Evolutionary conservation across 2,329 filamentous ascomycete species (phyloP).

Genomic region (Didymella glomerata): DNA sequence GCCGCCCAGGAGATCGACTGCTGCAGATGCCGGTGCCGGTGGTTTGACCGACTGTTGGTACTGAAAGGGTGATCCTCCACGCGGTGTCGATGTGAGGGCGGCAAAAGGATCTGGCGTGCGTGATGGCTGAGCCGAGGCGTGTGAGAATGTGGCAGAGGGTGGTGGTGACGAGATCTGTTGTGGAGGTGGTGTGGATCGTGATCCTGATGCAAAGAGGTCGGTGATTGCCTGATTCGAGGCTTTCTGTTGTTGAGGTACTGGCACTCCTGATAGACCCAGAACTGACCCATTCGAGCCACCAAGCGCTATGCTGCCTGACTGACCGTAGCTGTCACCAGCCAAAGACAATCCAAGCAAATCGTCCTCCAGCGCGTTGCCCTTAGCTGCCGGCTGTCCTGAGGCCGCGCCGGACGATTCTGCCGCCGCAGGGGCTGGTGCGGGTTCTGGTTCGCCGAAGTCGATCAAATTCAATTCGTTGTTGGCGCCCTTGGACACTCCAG

Average conservation of each 20-base stretch:
- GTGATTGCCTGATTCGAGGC: constrained; percentile 61
- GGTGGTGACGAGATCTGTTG: constrained; percentile 58
- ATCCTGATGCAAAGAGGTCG: constrained; percentile 65
- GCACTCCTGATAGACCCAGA: constrained; percentile 45
- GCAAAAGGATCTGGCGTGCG: constrained; percentile 67
- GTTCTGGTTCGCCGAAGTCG: constrained; percentile 79
- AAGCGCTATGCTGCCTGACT: constrained; percentile 82
- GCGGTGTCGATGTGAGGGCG: constrained; percentile 62
- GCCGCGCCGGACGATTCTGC: constrained; percentile 44
- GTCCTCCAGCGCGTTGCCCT: constrained; percentile 78
- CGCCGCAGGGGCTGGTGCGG: constrained; percentile 60
- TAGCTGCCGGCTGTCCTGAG: constrained; percentile 56
- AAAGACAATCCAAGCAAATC: constrained; percentile 90
- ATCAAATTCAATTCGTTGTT: constrained; percentile 89
- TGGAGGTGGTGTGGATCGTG: constrained; percentile 48
- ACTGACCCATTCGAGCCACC: constrained; percentile 63
- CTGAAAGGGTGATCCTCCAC: constrained; percentile 60
- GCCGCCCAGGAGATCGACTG: constrained; percentile 51
- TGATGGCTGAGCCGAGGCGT: constrained; percentile 46
- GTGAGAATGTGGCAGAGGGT: constrained; percentile 50
- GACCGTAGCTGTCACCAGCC: constrained; percentile 70
- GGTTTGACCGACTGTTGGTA: constrained; percentile 56
- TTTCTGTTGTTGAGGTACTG: constrained; percentile 46
- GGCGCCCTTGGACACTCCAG: constrained; percentile 70
- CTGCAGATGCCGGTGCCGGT: constrained; percentile 41